A percentile compares a stretch with the other conserved stretches of the same genome.
Evolutionary conservation across 2,329 filamentous ascomycete species (phyloP).

Genomic region (Setomelanomma holmii): DNA sequence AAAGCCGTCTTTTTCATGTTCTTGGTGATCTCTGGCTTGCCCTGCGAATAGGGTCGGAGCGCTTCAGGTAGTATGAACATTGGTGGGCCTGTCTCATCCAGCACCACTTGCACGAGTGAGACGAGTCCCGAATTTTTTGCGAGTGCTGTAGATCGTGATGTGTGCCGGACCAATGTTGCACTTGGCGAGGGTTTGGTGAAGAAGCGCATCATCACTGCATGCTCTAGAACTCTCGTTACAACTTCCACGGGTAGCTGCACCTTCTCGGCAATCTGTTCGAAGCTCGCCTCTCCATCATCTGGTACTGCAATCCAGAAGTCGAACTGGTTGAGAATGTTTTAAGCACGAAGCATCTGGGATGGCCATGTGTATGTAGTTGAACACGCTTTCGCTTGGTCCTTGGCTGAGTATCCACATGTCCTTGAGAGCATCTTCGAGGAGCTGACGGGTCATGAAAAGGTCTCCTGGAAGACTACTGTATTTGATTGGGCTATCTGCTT

Average conservation of each 20-base stretch:
- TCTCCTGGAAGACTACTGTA: conserved; percentile 54
- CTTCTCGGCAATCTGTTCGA: conserved; percentile 35
- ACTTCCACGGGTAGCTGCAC: conserved; percentile 36
- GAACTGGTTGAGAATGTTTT: conserved; percentile 60
- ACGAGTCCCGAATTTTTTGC: conserved; percentile 31
- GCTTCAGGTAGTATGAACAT: conserved; percentile 40
- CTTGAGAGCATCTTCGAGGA: conserved; percentile 54
- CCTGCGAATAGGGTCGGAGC: conserved; percentile 32
- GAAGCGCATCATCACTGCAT: conserved; percentile 45
- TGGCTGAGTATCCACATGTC: conserved; percentile 58
- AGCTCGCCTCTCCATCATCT: conserved; percentile 54
- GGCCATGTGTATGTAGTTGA: conserved; percentile 45
- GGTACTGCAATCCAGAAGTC: conserved; percentile 62
- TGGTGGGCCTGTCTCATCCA: conserved; percentile 35
- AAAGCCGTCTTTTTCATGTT: conserved; percentile 38
- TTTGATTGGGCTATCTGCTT: conserved; percentile 52
- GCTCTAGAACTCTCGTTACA: conserved; percentile 41
- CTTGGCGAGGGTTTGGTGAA: conserved; percentile 36
- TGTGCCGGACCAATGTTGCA: conserved; percentile 28
- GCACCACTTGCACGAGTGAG: conserved; percentile 32
- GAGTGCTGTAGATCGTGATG: conserved; percentile 39
- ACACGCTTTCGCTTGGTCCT: conserved; percentile 60
- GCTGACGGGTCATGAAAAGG: conserved; percentile 54
- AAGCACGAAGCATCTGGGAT: conserved; percentile 55
- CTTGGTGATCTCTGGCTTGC: conserved; percentile 29